Conservation (phyloP, 2,329 filamentous ascomycete species). For the Trichoderma gracile region DNA sequence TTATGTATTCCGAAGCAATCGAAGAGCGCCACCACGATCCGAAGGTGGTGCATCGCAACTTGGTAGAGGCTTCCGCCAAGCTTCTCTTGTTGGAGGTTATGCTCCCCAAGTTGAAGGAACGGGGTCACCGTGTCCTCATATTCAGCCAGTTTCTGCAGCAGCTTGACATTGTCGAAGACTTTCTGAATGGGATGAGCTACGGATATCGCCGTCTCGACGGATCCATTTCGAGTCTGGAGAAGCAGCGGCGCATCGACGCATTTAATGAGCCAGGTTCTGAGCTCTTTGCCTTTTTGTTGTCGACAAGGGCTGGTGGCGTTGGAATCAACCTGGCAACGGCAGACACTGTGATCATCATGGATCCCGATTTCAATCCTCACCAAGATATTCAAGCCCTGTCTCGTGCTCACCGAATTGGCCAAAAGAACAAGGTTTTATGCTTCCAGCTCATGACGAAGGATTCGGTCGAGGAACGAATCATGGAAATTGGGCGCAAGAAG, state of each 20-base stretch:
- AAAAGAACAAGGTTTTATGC: slow-evolving; percentile 92
- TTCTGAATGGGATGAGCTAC: slow-evolving; percentile 73
- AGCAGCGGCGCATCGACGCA: slow-evolving; percentile 90
- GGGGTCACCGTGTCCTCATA: slow-evolving; percentile 86
- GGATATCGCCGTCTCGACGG: slow-evolving; percentile 83
- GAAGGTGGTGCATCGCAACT: slow-evolving; percentile 69
- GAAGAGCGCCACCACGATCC: slow-evolving; percentile 73
- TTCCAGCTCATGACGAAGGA: slow-evolving; percentile 91
- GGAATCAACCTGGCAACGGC: slow-evolving; percentile 97
- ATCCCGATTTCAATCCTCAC: slow-evolving; percentile 96
- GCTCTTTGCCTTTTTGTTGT: slow-evolving; percentile 88
- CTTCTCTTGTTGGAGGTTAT: slow-evolving; percentile 80
- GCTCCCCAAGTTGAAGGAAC: slow-evolving; percentile 80
- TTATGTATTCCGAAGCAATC: slow-evolving; percentile 86
- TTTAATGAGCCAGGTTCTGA: slow-evolving; percentile 84
- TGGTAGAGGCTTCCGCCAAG: slow-evolving; percentile 90
- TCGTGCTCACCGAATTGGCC: slow-evolving; percentile 91
- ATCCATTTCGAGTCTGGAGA: slow-evolving; percentile 75
- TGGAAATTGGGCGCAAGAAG: slow-evolving; percentile 93
- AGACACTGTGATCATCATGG: slow-evolving; percentile 96
- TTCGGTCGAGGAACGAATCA: slow-evolving; percentile 91
- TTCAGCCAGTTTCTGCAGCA: slow-evolving; percentile 95
- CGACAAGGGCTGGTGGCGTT: slow-evolving; percentile 91
- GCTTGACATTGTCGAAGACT: slow-evolving; percentile 89
- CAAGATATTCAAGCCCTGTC: slow-evolving; percentile 96